Percentiles rank a stretch among this genome's conserved stretches.
Conservation (phyloP, 1,284 basidiomycete genomes). For the Coniferiporia sulphurascens region DNA sequence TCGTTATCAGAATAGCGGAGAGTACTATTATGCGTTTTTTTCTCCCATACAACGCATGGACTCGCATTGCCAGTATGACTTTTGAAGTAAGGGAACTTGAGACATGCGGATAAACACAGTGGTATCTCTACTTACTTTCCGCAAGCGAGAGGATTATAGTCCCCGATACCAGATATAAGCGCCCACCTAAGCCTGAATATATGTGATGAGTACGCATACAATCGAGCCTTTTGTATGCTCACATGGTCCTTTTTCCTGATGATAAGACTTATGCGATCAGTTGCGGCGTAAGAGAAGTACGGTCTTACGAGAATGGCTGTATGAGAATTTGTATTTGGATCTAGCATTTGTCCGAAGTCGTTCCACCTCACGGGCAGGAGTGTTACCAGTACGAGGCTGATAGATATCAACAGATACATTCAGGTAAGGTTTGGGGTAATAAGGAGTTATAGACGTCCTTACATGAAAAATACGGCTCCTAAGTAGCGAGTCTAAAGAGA, state of each 20-base stretch:
- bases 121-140: neutral
- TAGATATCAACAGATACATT: neutral
- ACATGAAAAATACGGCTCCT: slow-evolving; percentile 6
- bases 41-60: slow-evolving; percentile 1
- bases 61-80: slow-evolving; percentile 1
- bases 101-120: neutral
- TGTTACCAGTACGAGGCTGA: neutral
- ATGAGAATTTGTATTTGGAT: neutral
- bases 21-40: neutral
- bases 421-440: neutral
- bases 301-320: neutral
- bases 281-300: neutral
- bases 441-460: neutral
- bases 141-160: neutral
- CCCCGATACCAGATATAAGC: neutral
- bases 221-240: neutral
- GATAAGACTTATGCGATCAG: neutral
- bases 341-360: neutral
- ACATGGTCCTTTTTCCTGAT: neutral
- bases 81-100: neutral
- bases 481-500: neutral
- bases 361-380: neutral
- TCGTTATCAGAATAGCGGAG: neutral
- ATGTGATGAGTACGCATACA: neutral
- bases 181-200: slow-evolving; percentile 2